These are phyloP conservation scores for Funneliformis mosseae DNA, from an alignment of 192 early-diverging fungal species.

Conservation along the genomic window DNA sequence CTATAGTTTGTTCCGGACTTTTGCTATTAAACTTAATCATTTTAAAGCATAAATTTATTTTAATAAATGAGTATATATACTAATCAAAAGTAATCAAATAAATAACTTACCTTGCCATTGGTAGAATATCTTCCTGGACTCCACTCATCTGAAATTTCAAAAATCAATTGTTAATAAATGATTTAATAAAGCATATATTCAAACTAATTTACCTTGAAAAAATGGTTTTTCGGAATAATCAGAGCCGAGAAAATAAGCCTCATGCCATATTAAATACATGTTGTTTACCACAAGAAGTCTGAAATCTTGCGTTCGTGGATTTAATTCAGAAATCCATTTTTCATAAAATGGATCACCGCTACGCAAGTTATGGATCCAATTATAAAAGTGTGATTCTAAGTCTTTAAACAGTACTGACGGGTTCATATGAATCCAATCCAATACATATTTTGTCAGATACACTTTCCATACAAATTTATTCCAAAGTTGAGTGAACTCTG, in stretches of 20 bases:
- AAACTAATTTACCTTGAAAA: conserved; percentile 14
- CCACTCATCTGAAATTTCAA: not conserved
- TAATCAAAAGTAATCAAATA: not conserved
- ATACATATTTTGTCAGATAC: conserved; percentile 11
- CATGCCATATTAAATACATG: conserved; percentile 4
- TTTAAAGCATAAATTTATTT: not conserved
- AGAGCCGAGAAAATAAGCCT: conserved; percentile 11
- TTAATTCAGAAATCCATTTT: conserved; percentile 15
- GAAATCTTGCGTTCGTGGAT: conserved; percentile 5
- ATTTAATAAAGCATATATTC: not conserved
- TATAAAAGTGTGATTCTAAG: conserved; percentile 14
- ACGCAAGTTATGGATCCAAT: not conserved
- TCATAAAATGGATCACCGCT: not conserved
- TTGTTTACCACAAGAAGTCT: conserved; percentile 7
- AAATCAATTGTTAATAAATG: not conserved
- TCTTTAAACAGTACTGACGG: not conserved
- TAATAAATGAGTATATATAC: not conserved
- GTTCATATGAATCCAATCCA: not conserved
- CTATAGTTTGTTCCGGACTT: conserved; percentile 13
- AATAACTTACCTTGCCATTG: not conserved
- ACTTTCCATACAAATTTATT: conserved; percentile 15
- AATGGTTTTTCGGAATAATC: conserved; percentile 9
- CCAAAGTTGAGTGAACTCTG: not conserved
- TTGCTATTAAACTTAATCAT: not conserved
- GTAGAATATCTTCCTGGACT: not conserved